Base-by-base conservation (phyloP, 202 grass and related monocot genomes). In the Panicum virgatum region DNA sequence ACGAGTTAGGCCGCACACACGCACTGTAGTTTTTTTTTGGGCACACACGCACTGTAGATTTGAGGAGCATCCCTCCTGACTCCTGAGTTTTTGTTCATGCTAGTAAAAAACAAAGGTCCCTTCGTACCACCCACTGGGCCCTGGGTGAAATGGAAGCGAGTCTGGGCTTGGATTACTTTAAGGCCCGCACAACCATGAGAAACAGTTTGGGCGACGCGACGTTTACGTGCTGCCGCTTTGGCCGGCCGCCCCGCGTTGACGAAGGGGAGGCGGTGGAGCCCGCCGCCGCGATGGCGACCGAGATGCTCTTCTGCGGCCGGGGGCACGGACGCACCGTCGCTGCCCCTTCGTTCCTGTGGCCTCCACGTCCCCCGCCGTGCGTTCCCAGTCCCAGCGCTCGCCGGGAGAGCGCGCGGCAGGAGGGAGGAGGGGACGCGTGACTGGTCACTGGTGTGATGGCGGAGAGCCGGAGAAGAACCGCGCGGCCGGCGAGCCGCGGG, bases 141-240 rank as follows among this genome's bases (percentile, higher is more conserved):
- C 51, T 0, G 9, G n/a, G 13, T 2, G 22, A 38, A 10, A 30
- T 12, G 23, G 27, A 43, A 32, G 23, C 19, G 39, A 26, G n/a
- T 40, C 20, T 43, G 72, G 29, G 15, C 13, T 36, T 15, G 64
- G 64, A 45, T 58, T 84, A 62, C 19, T 84, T 62, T 62, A 62
- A 78, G 66, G 77, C 62, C 60, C 77, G 69, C 84, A 59, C 69
- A 80, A 74, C 76, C 76, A 80, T 18, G 22, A 4, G 9, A 76
- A 86, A 81, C 70, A 68, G 70, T 69, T 69, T 43, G 16, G 67
- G 14, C 70, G 77, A 87, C 62, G 53, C 72, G 78, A 87, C 78
- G 85, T 87, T 76, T 82, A 87, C 78, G 85, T 82, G 85, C 53
- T 70, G 78, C 72, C 61, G 77, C 67, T 80, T 82, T 77, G 78